phyloP scores from a whole-genome alignment of 306 rosid species.

The Bauhinia variegata region DNA sequence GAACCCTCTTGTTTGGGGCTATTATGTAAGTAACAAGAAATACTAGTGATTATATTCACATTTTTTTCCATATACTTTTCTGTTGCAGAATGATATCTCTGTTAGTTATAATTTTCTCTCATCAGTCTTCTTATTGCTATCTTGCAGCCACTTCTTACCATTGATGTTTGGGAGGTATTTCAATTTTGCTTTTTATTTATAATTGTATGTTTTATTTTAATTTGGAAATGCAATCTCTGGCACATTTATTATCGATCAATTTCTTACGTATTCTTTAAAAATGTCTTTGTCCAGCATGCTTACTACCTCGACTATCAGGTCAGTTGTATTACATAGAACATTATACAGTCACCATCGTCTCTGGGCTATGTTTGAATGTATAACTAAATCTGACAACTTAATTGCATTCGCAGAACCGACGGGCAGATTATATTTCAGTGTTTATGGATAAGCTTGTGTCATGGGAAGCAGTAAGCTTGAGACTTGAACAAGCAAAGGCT shows the following conservation, averaged over 20 bases:
- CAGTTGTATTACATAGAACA: slow-evolving; percentile 39
- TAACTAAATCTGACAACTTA: slow-evolving; percentile 26
- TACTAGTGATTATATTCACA: not conserved
- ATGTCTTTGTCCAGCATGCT: slow-evolving; percentile 72
- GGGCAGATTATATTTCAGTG: slow-evolving; percentile 67
- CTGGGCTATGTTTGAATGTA: slow-evolving; percentile 22
- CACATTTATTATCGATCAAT: slow-evolving; percentile 19
- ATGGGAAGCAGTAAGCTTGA: slow-evolving; percentile 75
- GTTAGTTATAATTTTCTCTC: not conserved
- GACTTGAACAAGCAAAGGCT: slow-evolving; percentile 78
- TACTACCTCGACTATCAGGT: slow-evolving; percentile 92
- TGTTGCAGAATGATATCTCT: not conserved
- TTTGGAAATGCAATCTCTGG: not conserved
- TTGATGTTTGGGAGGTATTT: slow-evolving; percentile 94
- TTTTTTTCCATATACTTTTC: too few relatives aligned
- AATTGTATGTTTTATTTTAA: not conserved
- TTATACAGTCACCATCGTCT: slow-evolving; percentile 2
- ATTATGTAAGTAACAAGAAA: slow-evolving; percentile 55
- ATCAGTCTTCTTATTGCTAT: slow-evolving; percentile 30
- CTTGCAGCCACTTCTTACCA: slow-evolving; percentile 88
- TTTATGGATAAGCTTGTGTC: slow-evolving; percentile 81
- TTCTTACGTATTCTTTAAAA: slow-evolving; percentile 33
- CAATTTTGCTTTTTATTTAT: slow-evolving; percentile 19
- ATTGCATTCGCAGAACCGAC: slow-evolving; percentile 55
- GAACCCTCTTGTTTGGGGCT: slow-evolving; percentile 84